A percentile compares a stretch with the other conserved stretches of the same genome.
phyloP scores from a whole-genome alignment of 2,329 filamentous ascomycete genomes.

The Cadophora luteo-olivacea region DNA sequence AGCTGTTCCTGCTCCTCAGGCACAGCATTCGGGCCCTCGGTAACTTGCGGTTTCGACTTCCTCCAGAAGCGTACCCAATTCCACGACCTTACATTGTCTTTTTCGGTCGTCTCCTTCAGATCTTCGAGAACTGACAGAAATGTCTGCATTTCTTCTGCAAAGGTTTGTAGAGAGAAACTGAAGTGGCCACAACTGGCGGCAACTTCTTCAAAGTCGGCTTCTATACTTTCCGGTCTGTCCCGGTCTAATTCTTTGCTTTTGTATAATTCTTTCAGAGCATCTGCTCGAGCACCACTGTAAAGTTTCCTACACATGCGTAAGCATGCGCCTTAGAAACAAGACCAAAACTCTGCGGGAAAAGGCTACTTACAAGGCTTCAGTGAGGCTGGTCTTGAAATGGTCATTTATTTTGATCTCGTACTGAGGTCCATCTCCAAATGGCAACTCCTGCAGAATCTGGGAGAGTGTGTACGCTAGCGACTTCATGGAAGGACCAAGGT shows the following conservation, averaged over 20 bases:
- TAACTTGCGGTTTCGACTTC: constrained; percentile 41
- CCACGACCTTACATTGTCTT: constrained; percentile 72
- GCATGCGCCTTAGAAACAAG: neutral
- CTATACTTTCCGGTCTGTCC: constrained; percentile 72
- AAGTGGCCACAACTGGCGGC: constrained; percentile 98
- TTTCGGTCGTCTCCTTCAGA: constrained; percentile 73
- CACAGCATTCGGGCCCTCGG: constrained; percentile 23
- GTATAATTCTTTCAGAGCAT: constrained; percentile 82
- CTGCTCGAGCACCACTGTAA: constrained; percentile 76
- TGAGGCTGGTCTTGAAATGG: constrained; percentile 80
- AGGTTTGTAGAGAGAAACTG: constrained; percentile 87
- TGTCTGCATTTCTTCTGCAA: constrained; percentile 85
- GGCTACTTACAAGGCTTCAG: constrained; percentile 67
- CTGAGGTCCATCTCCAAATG: constrained; percentile 73
- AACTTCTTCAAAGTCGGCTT: constrained; percentile 96
- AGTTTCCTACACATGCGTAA: constrained; percentile 53
- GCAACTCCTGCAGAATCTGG: constrained; percentile 85
- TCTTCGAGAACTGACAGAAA: constrained; percentile 88
- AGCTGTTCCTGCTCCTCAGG: constrained; percentile 42
- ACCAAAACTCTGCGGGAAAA: neutral
- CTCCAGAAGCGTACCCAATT: constrained; percentile 85
- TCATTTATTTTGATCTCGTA: constrained; percentile 77
- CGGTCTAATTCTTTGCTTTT: constrained; percentile 76
- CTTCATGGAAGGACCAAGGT: constrained; percentile 93
- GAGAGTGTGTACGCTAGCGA: constrained; percentile 91